Evolutionary conservation across 2,329 filamentous ascomycete genomes (phyloP), one percentile per base, ranked within the genome.

Genomic region (Cryphonectria parasitica): DNA sequence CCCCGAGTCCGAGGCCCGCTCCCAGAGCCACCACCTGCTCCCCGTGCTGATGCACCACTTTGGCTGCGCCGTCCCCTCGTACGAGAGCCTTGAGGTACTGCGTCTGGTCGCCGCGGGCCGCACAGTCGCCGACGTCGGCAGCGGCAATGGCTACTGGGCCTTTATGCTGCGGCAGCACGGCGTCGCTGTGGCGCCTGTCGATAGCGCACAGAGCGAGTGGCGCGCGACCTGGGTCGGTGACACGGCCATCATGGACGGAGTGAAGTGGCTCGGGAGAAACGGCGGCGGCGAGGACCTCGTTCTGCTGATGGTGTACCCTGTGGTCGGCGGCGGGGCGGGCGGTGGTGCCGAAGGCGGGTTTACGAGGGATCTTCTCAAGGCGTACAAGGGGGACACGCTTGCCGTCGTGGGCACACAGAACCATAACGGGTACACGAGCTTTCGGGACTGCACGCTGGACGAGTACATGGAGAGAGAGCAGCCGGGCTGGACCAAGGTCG

Each of bases 1-100:
- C 76, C 79, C 82, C 19, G 80, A 80, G 49, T 87, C 89, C 3
- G 83, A 82, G 22, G 70, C 67, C 17, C 80, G 83, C 36, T 84
- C 87, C 4, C 84, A 83, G 67, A 87, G 86, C 65, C 92, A 94
- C 79, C 90, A 91, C 75, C 83, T 92, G 8, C 84, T 94, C 11
- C 91, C 91, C 2, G 83, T 94, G 25, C 84, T 93, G 69, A 94
- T 93, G 85, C 91, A 94, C 80, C 91, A 94, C 79, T 94, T 94
- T 78, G 91, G 91, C 66, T 94, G 91, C 80, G 87, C 88, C 1
- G 89, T 89, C 28, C 92, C 92, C 0, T 88, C 87, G 13, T 90
- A 91, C 78, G 90, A 93, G 75, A 84, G 87, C 1, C 81, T 94
- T 17, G 82, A 86, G 72, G 82, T 91, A 31, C 84, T 94, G 43